These are phyloP conservation scores for Aspergillus ostianus DNA, from an alignment of 495 filamentous ascomycete genomes.

Conservation along the genomic window DNA sequence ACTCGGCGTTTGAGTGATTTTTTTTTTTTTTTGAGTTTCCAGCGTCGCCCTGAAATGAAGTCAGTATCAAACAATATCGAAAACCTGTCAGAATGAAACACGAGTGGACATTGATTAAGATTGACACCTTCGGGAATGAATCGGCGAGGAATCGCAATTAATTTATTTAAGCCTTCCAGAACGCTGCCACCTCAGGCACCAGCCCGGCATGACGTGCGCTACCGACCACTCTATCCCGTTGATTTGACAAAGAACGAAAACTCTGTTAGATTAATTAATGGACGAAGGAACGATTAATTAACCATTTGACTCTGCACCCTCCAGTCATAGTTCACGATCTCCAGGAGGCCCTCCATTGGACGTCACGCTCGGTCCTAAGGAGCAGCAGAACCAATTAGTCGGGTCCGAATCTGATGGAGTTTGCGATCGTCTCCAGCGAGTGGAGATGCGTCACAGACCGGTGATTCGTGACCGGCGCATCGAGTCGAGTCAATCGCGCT, in stretches of 20 bases:
- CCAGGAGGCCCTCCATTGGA: neutral
- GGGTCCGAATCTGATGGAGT: conserved; percentile 6
- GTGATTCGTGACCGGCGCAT: conserved; percentile 9
- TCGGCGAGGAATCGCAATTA: neutral
- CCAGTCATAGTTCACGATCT: neutral
- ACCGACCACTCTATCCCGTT: too few species aligned
- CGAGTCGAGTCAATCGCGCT: conserved; percentile 16
- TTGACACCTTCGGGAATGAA: neutral
- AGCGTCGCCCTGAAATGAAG: too few species aligned
- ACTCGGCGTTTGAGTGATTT: too few species aligned
- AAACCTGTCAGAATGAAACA: neutral
- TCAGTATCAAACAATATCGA: too few species aligned
- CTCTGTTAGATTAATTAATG: too few species aligned
- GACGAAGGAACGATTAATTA: neutral
- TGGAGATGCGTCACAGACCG: conserved; percentile 8
- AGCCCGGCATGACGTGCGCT: neutral
- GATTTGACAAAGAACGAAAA: too few species aligned
- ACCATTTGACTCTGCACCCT: too few species aligned
- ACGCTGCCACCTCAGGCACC: neutral
- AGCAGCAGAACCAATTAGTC: conserved; percentile 14
- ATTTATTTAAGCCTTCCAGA: neutral
- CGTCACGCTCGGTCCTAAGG: neutral
- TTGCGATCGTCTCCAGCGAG: conserved; percentile 17
- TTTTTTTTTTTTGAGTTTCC: too few species aligned
- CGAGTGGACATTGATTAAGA: neutral